Base-by-base conservation (phyloP, 306 rosid genomes). In the Rubus parviflorus region DNA sequence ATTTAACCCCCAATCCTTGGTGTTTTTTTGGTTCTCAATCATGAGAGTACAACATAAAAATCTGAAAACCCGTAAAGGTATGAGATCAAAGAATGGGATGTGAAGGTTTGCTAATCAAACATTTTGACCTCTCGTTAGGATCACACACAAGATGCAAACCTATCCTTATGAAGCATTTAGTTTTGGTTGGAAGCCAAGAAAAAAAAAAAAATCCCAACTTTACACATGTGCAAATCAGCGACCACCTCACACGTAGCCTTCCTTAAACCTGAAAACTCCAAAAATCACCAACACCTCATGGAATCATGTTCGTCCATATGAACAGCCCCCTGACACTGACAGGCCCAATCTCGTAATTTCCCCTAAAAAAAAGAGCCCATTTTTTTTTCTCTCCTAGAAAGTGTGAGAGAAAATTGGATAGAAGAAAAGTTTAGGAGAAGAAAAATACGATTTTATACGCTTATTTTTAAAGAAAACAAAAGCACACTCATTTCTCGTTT, bases 181-280 rank as follows among this genome's bases (percentile, higher is more conserved):
- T 70, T 70, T 49, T 15, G 8, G 0, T 72, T n/a, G 49, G 64
- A 37, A 60, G 58, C 58, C 7, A 60, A 74, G 15, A 56, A 48
- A 45, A 53, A 53, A 23, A 13, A 5, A 5, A 61, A 74, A 74
- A 20, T 57, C 60, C 63, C 4, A 15, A 56, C 70, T 68, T 58
- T 66, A 7, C 30, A 41, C 73, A 49, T 69, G 49, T 23, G 42
- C 22, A 15, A 61, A 12, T 17, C 4, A 69, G 71, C 45, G 41
- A 51, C 49, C 68, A 35, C 76, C 80, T 25, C 61, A 61, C 80
- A 69, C 80, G 60, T 61, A 41, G 22, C 47, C 80, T 68, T 75
- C 76, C 58, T 30, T 61, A 38, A 75, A 75, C 68, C 72, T 60
- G 58, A 75, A 69, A 60, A 48, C 67, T 49, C 13, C 71, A 22